Percentiles rank a stretch among this genome's conserved stretches.
Conservation (phyloP, 176 grass and related monocot species). For the Lolium rigidum region DNA sequence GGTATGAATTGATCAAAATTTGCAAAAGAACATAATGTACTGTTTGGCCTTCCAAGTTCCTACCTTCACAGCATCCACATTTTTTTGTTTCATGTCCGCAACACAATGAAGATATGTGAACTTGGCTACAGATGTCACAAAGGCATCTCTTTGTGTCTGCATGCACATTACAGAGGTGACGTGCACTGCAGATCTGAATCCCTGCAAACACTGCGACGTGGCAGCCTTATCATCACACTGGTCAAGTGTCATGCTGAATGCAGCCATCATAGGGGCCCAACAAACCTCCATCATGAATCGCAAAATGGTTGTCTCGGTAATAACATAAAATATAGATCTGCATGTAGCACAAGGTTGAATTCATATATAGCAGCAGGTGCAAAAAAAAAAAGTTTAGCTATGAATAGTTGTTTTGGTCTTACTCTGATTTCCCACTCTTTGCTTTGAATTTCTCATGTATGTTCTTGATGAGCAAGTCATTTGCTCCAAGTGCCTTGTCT, state of each 20-base stretch:
- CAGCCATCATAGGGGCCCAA: conserved; percentile 99
- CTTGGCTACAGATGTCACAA: conserved; percentile 97
- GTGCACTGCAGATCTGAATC: conserved; percentile 88
- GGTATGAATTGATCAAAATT: conserved; percentile 10
- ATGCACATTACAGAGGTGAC: conserved; percentile 92
- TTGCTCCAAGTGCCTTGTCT: conserved; percentile 88
- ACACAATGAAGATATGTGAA: conserved; percentile 99
- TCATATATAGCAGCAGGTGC: conserved; percentile 7
- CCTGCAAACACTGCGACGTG: conserved; percentile 87
- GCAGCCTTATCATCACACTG: conserved; percentile 89
- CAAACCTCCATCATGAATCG: conserved; percentile 99
- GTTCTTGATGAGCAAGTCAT: conserved; percentile 91
- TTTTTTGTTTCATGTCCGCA: conserved; percentile 99
- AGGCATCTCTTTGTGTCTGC: conserved; percentile 98
- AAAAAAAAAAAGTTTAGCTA: background rate
- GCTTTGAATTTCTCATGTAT: conserved; percentile 99
- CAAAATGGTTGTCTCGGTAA: conserved; percentile 85
- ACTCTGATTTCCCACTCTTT: conserved; percentile 94
- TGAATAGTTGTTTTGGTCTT: conserved; percentile 39
- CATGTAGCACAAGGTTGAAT: conserved; percentile 43
- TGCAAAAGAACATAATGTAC: conserved; percentile 11
- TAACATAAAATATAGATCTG: conserved; percentile 89
- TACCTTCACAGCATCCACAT: conserved; percentile 99
- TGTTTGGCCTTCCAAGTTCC: conserved; percentile 29
- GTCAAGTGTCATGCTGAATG: conserved; percentile 98